phyloP scores from a whole-genome alignment of 345 rosid species.

The Hevea brasiliensis region DNA sequence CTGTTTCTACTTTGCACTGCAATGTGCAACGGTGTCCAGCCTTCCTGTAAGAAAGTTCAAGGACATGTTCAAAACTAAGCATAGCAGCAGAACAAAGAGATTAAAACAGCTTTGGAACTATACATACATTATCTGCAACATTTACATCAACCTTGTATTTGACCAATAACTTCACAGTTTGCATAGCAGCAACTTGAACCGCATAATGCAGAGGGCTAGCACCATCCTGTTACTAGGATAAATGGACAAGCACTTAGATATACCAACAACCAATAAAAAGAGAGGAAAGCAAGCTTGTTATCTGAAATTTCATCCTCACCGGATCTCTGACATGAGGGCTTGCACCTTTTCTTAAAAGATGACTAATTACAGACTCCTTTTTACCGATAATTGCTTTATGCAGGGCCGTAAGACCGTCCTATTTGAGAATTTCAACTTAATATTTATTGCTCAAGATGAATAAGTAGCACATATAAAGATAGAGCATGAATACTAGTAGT shows the following conservation, averaged over 20 bases:
- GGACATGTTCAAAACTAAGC: constrained; percentile 11
- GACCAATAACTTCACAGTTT: constrained; percentile 78
- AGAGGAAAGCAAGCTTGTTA: neutral
- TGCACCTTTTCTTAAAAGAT: constrained; percentile 90
- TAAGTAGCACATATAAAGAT: neutral
- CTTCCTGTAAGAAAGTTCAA: constrained; percentile 53
- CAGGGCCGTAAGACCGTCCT: constrained; percentile 81
- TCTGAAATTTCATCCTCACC: constrained; percentile 41
- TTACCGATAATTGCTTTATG: constrained; percentile 81
- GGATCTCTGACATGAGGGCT: constrained; percentile 70
- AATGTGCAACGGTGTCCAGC: constrained; percentile 95
- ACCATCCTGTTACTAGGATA: constrained; percentile 55
- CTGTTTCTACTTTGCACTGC: constrained; percentile 87
- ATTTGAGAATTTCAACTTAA: constrained; percentile 20
- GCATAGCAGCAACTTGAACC: constrained; percentile 72
- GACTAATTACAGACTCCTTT: constrained; percentile 90
- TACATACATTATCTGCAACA: constrained; percentile 61
- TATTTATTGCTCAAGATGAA: neutral
- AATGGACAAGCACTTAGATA: neutral
- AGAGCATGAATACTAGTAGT: neutral
- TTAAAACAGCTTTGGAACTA: neutral
- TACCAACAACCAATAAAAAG: neutral
- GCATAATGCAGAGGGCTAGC: constrained; percentile 90
- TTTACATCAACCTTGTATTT: constrained; percentile 62
- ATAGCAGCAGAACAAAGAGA: constrained; percentile 6